Evolutionary conservation across 768 basidiomycete genomes (phyloP).

Genomic region (Mycena kentingensis): DNA sequence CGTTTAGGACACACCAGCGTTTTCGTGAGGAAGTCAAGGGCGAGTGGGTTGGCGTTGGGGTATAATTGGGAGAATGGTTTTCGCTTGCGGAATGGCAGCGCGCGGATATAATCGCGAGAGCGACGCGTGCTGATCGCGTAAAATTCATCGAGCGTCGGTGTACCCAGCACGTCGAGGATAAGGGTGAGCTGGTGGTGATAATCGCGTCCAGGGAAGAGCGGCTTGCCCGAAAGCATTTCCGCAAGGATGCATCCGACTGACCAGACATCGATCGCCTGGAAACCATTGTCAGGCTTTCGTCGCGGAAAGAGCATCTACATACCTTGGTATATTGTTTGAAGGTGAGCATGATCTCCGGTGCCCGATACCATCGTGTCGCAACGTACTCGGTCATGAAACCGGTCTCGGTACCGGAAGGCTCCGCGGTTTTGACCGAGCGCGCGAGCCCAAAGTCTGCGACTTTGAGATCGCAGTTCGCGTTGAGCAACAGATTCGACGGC

Average conservation of each 20-base stretch:
- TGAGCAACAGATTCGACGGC: not conserved
- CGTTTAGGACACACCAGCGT: constrained; percentile 58
- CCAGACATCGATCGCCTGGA: constrained; percentile 59
- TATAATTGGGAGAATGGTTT: constrained; percentile 63
- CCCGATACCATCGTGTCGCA: not conserved
- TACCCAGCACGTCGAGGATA: constrained; percentile 81
- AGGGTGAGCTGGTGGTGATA: constrained; percentile 78
- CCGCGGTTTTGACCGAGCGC: not conserved
- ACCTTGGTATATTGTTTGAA: constrained; percentile 1
- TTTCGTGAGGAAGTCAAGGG: constrained; percentile 71
- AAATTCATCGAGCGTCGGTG: constrained; percentile 79
- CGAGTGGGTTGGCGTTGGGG: constrained; percentile 66
- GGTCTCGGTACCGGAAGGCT: not conserved
- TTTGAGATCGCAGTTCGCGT: not conserved
- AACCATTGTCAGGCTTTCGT: constrained; percentile 33
- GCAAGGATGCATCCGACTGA: constrained; percentile 65
- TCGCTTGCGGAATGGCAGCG: constrained; percentile 45
- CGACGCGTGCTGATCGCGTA: constrained; percentile 66
- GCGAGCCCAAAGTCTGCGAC: not conserved
- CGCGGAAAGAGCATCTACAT: constrained; percentile 57
- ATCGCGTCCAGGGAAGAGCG: constrained; percentile 77
- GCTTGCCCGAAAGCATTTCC: constrained; percentile 77
- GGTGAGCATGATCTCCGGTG: not conserved
- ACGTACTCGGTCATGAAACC: not conserved
- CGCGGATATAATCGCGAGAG: constrained; percentile 3